Base-by-base conservation (phyloP, 176 grass and related monocot species). In the Tillandsia fasciculata region DNA sequence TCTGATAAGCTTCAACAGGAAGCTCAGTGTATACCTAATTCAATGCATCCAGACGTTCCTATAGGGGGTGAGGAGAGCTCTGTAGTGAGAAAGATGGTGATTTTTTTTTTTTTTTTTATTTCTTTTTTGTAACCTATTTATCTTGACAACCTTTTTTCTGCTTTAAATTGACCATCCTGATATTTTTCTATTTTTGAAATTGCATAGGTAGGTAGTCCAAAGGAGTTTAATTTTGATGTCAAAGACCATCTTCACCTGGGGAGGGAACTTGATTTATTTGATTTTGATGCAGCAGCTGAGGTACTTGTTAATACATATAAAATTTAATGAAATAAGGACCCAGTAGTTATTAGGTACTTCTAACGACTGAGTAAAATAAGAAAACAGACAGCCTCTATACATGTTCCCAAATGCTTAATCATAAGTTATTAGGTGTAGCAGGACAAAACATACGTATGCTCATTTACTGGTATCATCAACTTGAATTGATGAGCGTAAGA, bases 271-370 rank as follows among this genome's bases (percentile, higher is more conserved):
- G 84, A 92, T 83, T 79, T 97, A 49, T 87, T 97, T 81, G 89
- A 97, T 81, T 92, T 97, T 79, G 89, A 97, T 87, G 89, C 93
- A 65, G 93, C 89, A 74, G 69, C 89, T 52, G 89, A 97, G 88
- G 93, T 97, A 89, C 18, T 74, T 61, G 13, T 61, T 61, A 9
- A 22, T 61, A 20, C 56, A 61, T 61, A 61, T 18, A n/a, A 22
- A 2, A 61, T 42, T 4, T 42, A 42, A 42, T 42, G 33, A 42
- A 42, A 42, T 42, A 7, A 7, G 4, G 7, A 7, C 22, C 56
- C 56, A 20, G 13, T 10, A 61, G 15, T 61, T 61, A n/a, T 61
- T 10, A 2, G 22, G 56, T 61, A 61, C 10, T 61, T 1, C 0
- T 23, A 9, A 61, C 22, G 50, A 70, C 28, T 14, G 51, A 11